These are phyloP conservation scores for Grosmannia clavigera DNA, from an alignment of 2,329 filamentous ascomycete species.

Conservation along the genomic window DNA sequence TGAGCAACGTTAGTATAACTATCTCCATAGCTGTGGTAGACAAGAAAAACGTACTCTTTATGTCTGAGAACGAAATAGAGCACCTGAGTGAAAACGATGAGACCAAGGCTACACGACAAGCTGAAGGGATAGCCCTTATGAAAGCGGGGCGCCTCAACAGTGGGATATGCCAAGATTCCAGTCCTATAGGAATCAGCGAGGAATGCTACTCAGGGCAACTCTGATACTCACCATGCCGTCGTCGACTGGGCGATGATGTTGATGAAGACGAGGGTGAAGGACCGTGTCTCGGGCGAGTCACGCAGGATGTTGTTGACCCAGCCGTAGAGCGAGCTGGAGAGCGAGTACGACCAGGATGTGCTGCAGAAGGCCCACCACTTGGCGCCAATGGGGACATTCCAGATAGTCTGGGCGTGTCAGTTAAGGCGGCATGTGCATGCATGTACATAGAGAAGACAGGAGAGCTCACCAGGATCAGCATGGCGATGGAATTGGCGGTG, in stretches of 20 bases:
- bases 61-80: background rate
- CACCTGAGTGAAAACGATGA: background rate
- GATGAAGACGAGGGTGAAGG: slow-evolving; percentile 20
- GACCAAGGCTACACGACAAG: background rate
- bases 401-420: slow-evolving; percentile 24
- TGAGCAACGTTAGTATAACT: no score
- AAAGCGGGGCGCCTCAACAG: slow-evolving; percentile 29
- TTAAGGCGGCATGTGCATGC: no score
- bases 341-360: slow-evolving; percentile 34
- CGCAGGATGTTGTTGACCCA: slow-evolving; percentile 41
- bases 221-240: slow-evolving; percentile 31
- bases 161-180: slow-evolving; percentile 32
- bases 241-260: slow-evolving; percentile 41
- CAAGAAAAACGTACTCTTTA: background rate
- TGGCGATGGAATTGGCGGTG: slow-evolving; percentile 37
- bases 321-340: slow-evolving; percentile 42
- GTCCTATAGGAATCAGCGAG: slow-evolving; percentile 10
- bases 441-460: background rate
- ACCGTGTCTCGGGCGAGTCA: slow-evolving; percentile 30
- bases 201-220: slow-evolving; percentile 19
- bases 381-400: slow-evolving; percentile 41
- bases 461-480: slow-evolving; percentile 30
- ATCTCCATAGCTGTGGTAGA: background rate
- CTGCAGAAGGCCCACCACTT: slow-evolving; percentile 41
- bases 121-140: slow-evolving; percentile 28